phyloP scores from a whole-genome alignment of 257 asterid species.

The Voacanga thouarsii region DNA sequence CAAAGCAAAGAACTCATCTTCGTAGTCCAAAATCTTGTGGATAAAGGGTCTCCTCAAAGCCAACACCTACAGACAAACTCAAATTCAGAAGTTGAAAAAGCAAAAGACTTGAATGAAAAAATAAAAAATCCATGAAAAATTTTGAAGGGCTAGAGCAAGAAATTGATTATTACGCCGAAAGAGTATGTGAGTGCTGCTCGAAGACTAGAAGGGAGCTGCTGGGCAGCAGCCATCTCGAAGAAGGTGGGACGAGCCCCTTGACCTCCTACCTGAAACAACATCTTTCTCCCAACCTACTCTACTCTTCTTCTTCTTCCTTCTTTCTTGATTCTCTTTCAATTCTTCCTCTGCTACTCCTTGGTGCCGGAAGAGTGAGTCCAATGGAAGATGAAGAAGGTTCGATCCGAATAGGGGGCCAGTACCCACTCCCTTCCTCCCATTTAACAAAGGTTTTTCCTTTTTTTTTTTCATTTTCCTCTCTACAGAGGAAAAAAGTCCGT shows the following conservation, averaged over 20 bases:
- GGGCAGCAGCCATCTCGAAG: slow-evolving; percentile 99
- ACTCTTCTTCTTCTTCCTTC: slow-evolving; percentile 2
- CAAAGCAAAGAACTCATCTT: slow-evolving; percentile 88
- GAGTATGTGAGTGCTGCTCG: slow-evolving; percentile 95
- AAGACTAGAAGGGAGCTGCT: slow-evolving; percentile 97
- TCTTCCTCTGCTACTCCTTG: neutral
- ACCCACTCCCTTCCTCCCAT: no score
- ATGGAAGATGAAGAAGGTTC: neutral
- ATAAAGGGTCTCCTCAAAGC: slow-evolving; percentile 88
- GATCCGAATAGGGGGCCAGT: neutral
- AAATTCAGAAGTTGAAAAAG: neutral
- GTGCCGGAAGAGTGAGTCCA: neutral
- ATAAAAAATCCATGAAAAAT: neutral
- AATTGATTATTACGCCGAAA: slow-evolving; percentile 58
- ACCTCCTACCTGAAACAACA: slow-evolving; percentile 99
- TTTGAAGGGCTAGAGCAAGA: neutral
- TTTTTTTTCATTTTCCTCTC: no score
- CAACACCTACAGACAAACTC: slow-evolving; percentile 48
- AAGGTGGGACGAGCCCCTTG: slow-evolving; percentile 98
- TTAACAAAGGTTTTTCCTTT: neutral
- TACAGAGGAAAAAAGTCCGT: no score
- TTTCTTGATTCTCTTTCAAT: neutral
- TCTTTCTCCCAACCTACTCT: slow-evolving; percentile 26
- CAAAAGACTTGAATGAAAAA: neutral
- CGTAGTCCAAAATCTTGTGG: slow-evolving; percentile 88